Evolutionary conservation across 2,329 filamentous ascomycete genomes (phyloP).

Genomic region (Seiridium cupressi): DNA sequence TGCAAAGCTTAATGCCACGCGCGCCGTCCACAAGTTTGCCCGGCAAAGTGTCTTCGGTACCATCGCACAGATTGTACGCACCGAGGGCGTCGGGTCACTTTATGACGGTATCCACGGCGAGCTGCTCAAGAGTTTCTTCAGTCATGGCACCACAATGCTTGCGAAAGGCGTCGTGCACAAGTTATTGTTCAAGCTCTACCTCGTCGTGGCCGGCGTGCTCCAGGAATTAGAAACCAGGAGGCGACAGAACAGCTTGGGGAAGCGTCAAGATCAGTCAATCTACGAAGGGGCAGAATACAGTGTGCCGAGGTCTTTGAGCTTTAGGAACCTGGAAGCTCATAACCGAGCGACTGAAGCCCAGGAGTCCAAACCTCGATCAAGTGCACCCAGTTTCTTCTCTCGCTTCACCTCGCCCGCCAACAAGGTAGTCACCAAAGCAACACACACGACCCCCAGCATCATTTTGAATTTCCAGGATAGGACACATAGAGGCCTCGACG

Average conservation of each 20-base stretch:
- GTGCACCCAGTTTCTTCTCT: not conserved
- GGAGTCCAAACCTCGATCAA: not conserved
- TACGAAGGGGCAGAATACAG: not conserved
- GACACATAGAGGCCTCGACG: not conserved
- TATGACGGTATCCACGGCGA: constrained; percentile 78
- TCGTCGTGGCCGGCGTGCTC: constrained; percentile 53
- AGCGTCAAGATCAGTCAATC: not conserved
- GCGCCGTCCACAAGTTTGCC: constrained; percentile 24
- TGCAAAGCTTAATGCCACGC: constrained; percentile 23
- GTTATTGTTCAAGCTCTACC: constrained; percentile 70
- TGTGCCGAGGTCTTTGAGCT: not conserved
- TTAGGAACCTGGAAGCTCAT: not conserved
- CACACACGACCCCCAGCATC: not conserved
- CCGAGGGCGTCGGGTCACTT: constrained; percentile 66
- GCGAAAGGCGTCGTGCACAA: constrained; percentile 77
- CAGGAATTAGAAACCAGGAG: constrained; percentile 12
- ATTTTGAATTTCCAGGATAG: constrained; percentile 2
- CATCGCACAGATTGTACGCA: constrained; percentile 54
- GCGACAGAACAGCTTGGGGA: not conserved
- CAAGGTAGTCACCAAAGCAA: not conserved
- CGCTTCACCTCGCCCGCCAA: not conserved
- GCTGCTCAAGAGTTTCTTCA: constrained; percentile 79
- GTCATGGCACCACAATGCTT: constrained; percentile 83
- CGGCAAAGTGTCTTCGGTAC: constrained; percentile 60
- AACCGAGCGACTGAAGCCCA: not conserved